phyloP scores from a whole-genome alignment of 2,329 filamentous ascomycete genomes.

The Talaromyces sp. region DNA sequence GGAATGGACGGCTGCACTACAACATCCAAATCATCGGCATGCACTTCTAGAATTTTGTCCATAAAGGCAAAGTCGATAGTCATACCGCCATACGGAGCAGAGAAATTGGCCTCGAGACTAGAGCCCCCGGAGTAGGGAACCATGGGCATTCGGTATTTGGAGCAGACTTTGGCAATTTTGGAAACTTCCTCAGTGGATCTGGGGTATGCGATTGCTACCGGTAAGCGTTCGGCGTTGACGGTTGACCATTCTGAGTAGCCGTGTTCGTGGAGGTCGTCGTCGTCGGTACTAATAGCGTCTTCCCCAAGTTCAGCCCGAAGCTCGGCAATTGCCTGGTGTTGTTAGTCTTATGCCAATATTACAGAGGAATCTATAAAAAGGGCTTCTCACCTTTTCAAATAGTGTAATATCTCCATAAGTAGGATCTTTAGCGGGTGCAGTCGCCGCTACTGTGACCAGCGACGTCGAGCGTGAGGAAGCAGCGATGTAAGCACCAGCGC shows the following conservation, averaged over 20 bases:
- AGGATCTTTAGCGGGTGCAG: slow-evolving; percentile 22
- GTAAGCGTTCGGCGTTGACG: slow-evolving; percentile 61
- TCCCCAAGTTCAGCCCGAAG: slow-evolving; percentile 53
- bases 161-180: slow-evolving; percentile 65
- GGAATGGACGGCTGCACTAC: slow-evolving; percentile 86
- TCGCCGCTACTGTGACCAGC: not conserved
- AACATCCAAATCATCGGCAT: slow-evolving; percentile 86
- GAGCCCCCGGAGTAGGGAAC: slow-evolving; percentile 84
- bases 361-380: too few relatives aligned
- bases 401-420: slow-evolving; percentile 39
- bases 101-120: slow-evolving; percentile 85
- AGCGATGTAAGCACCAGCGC: slow-evolving; percentile 51
- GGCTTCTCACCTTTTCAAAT: slow-evolving; percentile 33
- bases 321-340: slow-evolving; percentile 54
- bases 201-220: slow-evolving; percentile 64
- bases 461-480: slow-evolving; percentile 41
- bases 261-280: slow-evolving; percentile 61
- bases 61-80: slow-evolving; percentile 87
- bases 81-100: slow-evolving; percentile 79
- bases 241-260: slow-evolving; percentile 70
- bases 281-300: slow-evolving; percentile 61
- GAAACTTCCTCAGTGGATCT: slow-evolving; percentile 63
- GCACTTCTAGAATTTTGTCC: slow-evolving; percentile 74
- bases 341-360: not conserved
- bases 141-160: slow-evolving; percentile 76